Percentiles rank a stretch among this genome's conserved stretches.
Evolutionary conservation across 441 rosid genomes (phyloP).

Genomic region (Bruguiera hainesii): DNA sequence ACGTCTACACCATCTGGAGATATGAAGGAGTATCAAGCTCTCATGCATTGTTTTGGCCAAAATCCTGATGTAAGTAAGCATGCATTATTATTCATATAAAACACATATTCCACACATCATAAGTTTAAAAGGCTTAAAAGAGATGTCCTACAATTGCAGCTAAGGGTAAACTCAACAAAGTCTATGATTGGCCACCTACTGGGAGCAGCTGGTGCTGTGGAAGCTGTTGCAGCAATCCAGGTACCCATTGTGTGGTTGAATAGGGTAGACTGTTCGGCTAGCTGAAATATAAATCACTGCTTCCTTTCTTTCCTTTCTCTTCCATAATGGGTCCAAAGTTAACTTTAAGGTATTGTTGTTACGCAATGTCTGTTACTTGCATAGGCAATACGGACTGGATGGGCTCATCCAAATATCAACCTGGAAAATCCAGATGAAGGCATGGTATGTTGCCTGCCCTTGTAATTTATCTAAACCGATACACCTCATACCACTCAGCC

Average conservation of each 20-base stretch:
- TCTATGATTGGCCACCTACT: constrained; percentile 39
- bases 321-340: not conserved
- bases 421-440: constrained; percentile 81
- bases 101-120: not conserved
- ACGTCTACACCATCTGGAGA: constrained; percentile 80
- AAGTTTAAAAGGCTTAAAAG: not conserved
- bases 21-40: constrained; percentile 61
- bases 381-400: constrained; percentile 93
- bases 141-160: constrained; percentile 14
- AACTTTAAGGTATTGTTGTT: not conserved
- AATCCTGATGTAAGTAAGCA: constrained; percentile 45
- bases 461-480: not conserved
- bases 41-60: constrained; percentile 60
- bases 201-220: constrained; percentile 37
- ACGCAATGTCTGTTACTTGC: constrained; percentile 2
- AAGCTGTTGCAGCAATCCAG: constrained; percentile 29
- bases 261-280: not conserved
- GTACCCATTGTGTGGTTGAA: constrained; percentile 10
- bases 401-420: constrained; percentile 98
- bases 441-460: constrained; percentile 53
- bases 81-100: not conserved
- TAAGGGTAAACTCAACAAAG: constrained; percentile 33
- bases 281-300: not conserved
- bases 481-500: constrained; percentile 1
- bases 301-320: not conserved